phyloP scores from a whole-genome alignment of 78 protist genomes.

The Emiliania huxleyi region DNA sequence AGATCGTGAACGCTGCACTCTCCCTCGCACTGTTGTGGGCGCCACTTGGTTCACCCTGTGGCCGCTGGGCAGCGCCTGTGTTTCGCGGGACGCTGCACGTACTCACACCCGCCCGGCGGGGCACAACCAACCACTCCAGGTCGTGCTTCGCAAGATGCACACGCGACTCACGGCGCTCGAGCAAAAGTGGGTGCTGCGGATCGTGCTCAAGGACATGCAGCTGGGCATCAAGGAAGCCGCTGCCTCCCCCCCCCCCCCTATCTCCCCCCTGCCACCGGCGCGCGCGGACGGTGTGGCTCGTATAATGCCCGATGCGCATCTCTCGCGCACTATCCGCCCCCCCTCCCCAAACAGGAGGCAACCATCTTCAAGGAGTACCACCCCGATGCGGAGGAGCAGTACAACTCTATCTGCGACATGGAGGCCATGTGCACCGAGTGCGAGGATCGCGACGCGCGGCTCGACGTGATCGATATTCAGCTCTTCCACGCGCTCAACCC shows the following conservation, averaged over 20 bases:
- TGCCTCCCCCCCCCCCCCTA: too few relatives aligned
- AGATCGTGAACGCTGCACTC: too few relatives aligned
- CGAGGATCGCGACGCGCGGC: constrained; percentile 1
- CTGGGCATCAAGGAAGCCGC: constrained; percentile 61
- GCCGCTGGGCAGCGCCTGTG: too few relatives aligned
- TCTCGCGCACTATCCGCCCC: too few relatives aligned
- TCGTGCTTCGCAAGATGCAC: constrained; percentile 42
- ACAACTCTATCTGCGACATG: constrained; percentile 32
- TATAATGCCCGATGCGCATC: too few relatives aligned
- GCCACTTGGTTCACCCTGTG: too few relatives aligned
- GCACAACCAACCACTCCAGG: constrained; percentile 52
- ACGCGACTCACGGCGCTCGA: constrained; percentile 63
- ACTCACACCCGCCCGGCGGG: background rate
- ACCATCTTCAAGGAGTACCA: constrained; percentile 65
- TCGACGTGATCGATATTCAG: background rate
- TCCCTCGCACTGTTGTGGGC: too few relatives aligned
- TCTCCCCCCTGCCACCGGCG: too few relatives aligned
- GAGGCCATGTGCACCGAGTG: constrained; percentile 23
- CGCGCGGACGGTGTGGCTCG: too few relatives aligned
- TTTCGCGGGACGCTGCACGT: too few relatives aligned
- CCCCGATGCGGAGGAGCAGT: constrained; percentile 68
- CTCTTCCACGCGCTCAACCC: background rate
- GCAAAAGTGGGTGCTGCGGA: constrained; percentile 84
- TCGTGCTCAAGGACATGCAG: constrained; percentile 69
- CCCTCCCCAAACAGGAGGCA: too few relatives aligned